Base-by-base conservation (phyloP, 176 grass and related monocot species). In the Oryza brachyantha region DNA sequence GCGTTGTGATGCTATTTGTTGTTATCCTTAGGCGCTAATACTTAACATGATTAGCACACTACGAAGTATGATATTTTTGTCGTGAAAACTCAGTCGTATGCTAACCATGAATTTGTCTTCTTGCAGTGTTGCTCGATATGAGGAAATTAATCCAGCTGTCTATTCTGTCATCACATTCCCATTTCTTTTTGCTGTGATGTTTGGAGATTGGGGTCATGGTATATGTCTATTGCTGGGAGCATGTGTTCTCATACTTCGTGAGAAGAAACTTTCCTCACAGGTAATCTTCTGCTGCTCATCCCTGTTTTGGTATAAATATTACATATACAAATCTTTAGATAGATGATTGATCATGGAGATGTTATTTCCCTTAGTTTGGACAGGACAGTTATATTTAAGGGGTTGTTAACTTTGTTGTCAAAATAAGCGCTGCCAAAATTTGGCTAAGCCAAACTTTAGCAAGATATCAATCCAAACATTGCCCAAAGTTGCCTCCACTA, bases 191-290 rank as follows among this genome's bases (percentile, higher is more conserved):
- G 96, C 96, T 86, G 96, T 99, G 48, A 99, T 99, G 96, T 99
- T 99, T 88, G 96, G 96, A 87, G 96, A 99, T 85, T 99, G 96
- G 96, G 96, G 96, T 35, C 96, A 99, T 93, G 96, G 96, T 70
- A 93, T 99, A 85, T 99, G 96, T 80, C 75, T 99, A 45, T 85
- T 99, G 75, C 59, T 99, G 45, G 96, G 92, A 85, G 87, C 96
- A 84, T 87, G 95, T 83, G 27, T 99, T 77, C 90, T 99, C 71
- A 99, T 99, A 84, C 70, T 92, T 81, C 85, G 86, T 46, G 96
- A 99, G 83, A 99, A 99, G 75, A 99, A 91, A 85, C 90, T 99
- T 75, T 87, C 85, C 45, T 99, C 92, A 71, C 90, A 99, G 92
- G 96, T 99, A 78, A 58, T 54, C 38, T 75, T 58, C 34, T 46